phyloP scores from a whole-genome alignment of 768 basidiomycete genomes.

The Kwoniella mangroviensis region DNA sequence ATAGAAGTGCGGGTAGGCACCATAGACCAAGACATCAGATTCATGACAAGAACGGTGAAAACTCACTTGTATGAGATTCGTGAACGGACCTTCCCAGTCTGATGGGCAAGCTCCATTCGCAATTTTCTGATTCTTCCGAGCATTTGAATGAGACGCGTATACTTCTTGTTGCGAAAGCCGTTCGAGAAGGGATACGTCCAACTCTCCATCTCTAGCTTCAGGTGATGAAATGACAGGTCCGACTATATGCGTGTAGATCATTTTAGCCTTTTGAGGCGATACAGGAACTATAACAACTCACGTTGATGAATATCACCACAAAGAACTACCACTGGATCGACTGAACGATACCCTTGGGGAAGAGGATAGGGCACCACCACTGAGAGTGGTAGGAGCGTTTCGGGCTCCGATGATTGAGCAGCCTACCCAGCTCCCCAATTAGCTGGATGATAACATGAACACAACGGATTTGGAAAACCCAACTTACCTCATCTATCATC shows the following conservation, averaged over 20 bases:
- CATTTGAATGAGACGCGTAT: slow-evolving; percentile 29
- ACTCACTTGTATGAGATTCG: slow-evolving; percentile 34
- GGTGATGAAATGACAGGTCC: slow-evolving; percentile 53
- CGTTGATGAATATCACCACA: slow-evolving; percentile 57
- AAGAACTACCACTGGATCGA: slow-evolving; percentile 42
- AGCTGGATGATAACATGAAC: too few species aligned
- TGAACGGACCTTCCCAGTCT: slow-evolving; percentile 18
- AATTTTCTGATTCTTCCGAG: not conserved
- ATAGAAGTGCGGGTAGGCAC: not conserved
- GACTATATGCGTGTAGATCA: slow-evolving; percentile 21
- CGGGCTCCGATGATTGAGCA: slow-evolving; percentile 58
- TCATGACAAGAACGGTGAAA: not conserved
- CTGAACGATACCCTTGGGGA: not conserved
- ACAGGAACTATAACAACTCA: slow-evolving; percentile 2
- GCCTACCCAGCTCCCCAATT: slow-evolving; percentile 35
- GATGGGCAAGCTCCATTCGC: not conserved
- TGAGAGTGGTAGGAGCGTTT: slow-evolving; percentile 51
- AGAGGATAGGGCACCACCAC: slow-evolving; percentile 34
- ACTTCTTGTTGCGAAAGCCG: slow-evolving; percentile 48
- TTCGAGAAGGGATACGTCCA: slow-evolving; percentile 58
- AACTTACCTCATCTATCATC: slow-evolving; percentile 56
- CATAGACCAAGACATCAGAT: not conserved
- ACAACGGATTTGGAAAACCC: not conserved
- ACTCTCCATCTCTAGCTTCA: slow-evolving; percentile 44
- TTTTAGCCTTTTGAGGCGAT: not conserved